Evolutionary conservation across 441 rosid genomes (phyloP).

Genomic region (Brassica balearica): DNA sequence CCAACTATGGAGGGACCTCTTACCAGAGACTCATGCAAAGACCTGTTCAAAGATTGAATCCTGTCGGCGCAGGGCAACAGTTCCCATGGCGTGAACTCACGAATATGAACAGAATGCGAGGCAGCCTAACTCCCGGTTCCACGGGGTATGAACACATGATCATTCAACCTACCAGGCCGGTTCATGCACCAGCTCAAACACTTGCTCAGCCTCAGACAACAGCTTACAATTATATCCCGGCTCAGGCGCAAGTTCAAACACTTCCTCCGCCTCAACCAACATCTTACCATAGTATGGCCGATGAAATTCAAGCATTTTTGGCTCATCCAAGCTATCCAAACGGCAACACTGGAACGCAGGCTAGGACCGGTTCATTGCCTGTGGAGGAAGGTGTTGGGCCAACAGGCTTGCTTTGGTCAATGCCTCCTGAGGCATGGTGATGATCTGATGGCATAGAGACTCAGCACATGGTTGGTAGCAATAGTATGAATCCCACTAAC

Average conservation of each 20-base stretch:
- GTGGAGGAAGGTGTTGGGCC: conserved; percentile 18
- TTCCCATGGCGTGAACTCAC: conserved; percentile 39
- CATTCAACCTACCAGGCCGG: conserved; percentile 64
- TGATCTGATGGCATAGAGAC: conserved; percentile 27
- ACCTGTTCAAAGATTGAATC: conserved; percentile 38
- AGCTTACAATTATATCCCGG: background rate
- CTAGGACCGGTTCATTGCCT: conserved; percentile 12
- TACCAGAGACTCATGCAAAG: conserved; percentile 40
- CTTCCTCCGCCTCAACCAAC: background rate
- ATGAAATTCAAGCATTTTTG: conserved; percentile 24
- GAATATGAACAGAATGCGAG: conserved; percentile 65
- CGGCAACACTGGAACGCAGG: conserved; percentile 2
- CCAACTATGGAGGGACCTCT: conserved; percentile 37
- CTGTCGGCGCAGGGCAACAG: conserved; percentile 40
- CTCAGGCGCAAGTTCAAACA: background rate
- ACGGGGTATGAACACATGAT: conserved; percentile 56
- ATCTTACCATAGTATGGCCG: background rate
- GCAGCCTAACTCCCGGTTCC: conserved; percentile 66
- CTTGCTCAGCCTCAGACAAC: background rate
- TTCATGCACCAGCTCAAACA: background rate
- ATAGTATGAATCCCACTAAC: conserved; percentile 26
- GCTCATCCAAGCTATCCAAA: conserved; percentile 29
- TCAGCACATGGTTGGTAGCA: conserved; percentile 21
- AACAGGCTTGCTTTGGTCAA: conserved; percentile 21
- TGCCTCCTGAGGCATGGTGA: conserved; percentile 44